Evolutionary conservation across 768 basidiomycete species (phyloP).

Genomic region (Hericium erinaceus): DNA sequence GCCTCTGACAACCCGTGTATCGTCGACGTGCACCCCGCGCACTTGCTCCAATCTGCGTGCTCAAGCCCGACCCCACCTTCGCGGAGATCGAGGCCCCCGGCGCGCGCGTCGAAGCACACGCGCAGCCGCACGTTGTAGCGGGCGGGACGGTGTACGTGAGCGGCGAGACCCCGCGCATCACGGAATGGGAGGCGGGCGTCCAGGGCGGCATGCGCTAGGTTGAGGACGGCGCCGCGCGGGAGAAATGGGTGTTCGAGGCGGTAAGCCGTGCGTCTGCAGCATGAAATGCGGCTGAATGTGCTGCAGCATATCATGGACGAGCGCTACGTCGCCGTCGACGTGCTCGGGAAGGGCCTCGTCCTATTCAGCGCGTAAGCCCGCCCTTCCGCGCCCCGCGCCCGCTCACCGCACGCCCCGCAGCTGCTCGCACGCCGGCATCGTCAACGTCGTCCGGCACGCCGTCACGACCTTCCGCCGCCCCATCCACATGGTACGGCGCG

Average conservation of each 20-base stretch:
- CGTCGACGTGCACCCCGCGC: constrained; percentile 71
- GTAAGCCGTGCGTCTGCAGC: constrained; percentile 15
- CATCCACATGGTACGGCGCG: constrained; percentile 54
- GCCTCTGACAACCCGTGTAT: constrained; percentile 21
- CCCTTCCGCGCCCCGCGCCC: not conserved
- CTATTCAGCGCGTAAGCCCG: constrained; percentile 75
- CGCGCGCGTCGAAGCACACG: constrained; percentile 46
- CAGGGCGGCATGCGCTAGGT: constrained; percentile 54
- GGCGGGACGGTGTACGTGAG: constrained; percentile 64
- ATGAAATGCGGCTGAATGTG: not conserved
- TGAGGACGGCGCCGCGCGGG: constrained; percentile 15
- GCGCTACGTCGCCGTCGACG: constrained; percentile 67
- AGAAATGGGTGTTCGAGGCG: constrained; percentile 47
- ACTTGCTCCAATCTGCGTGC: constrained; percentile 54
- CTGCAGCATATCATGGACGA: constrained; percentile 76
- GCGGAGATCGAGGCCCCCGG: constrained; percentile 47
- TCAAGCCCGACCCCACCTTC: constrained; percentile 68
- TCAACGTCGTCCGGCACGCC: constrained; percentile 55
- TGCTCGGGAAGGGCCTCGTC: constrained; percentile 72
- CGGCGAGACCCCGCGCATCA: constrained; percentile 61
- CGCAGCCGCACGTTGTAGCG: constrained; percentile 57
- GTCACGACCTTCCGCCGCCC: constrained; percentile 48
- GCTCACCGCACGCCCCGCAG: constrained; percentile 17
- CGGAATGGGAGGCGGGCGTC: too few species aligned
- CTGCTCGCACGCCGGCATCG: constrained; percentile 76